Evolutionary conservation across 139 green algal species (phyloP).

Genomic region (Tetradesmus lagerheimii): DNA sequence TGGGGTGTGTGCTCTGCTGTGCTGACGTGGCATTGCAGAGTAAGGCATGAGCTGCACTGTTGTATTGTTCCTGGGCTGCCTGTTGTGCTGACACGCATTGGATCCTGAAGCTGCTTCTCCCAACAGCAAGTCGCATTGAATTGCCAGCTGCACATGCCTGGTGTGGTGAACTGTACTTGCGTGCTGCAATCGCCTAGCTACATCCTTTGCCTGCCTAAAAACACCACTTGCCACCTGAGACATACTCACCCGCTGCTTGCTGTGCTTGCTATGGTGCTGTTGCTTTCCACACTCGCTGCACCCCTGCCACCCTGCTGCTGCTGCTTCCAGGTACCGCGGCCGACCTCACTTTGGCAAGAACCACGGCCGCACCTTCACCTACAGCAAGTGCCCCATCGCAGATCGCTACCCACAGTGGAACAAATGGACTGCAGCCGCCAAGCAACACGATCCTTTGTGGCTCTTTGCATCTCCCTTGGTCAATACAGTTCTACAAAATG

Average conservation of each 20-base stretch:
- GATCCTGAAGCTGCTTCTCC: too few relatives aligned
- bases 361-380: background rate
- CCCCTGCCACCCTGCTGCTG: background rate
- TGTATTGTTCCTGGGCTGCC: too few relatives aligned
- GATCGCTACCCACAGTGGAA: background rate
- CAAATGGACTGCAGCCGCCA: background rate
- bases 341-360: conserved; percentile 10
- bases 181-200: too few relatives aligned
- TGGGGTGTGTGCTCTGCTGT: background rate
- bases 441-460: background rate
- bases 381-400: background rate
- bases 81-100: too few relatives aligned
- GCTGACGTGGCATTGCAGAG: too few relatives aligned
- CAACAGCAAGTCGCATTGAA: background rate
- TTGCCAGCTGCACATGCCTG: background rate
- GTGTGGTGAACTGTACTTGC: too few relatives aligned
- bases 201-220: too few relatives aligned
- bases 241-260: too few relatives aligned
- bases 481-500: background rate
- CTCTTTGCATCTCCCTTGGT: background rate
- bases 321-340: conserved; percentile 1
- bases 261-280: too few relatives aligned
- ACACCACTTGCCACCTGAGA: too few relatives aligned
- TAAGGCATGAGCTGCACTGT: too few relatives aligned
- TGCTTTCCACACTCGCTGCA: background rate